phyloP scores from a whole-genome alignment of 177 flowering plant species.

The Tripterygium wilfordii region DNA sequence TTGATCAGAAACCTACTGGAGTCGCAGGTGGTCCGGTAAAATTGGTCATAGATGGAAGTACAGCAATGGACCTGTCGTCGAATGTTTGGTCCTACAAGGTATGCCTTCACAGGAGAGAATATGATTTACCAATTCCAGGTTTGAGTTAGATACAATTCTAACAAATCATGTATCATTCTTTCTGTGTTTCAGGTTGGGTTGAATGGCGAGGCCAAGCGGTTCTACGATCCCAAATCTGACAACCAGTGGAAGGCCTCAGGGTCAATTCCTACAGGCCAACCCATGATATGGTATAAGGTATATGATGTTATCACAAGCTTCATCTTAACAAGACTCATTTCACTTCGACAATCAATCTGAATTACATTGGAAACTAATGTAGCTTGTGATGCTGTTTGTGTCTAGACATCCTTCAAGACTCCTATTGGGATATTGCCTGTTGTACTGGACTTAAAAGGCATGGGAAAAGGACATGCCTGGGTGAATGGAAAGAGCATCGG shows the following conservation, averaged over 20 bases:
- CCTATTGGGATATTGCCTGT: constrained; percentile 43
- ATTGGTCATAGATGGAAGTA: background rate
- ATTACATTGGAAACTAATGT: background rate
- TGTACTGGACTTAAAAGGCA: constrained; percentile 30
- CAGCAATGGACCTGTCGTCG: background rate
- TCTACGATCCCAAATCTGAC: background rate
- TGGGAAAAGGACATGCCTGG: constrained; percentile 51
- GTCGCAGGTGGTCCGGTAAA: background rate
- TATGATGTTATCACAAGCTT: background rate
- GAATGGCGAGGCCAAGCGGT: constrained; percentile 1
- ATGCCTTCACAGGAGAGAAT: too few relatives aligned
- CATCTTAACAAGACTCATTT: too few relatives aligned
- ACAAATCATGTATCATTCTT: too few relatives aligned
- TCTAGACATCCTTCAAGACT: constrained; percentile 37
- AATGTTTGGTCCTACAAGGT: background rate
- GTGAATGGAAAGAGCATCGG: constrained; percentile 46
- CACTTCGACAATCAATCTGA: too few relatives aligned
- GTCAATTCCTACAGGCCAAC: background rate
- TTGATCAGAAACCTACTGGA: background rate
- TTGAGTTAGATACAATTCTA: too few relatives aligned
- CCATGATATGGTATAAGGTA: constrained; percentile 22
- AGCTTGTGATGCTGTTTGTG: too few relatives aligned
- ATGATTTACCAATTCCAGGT: too few relatives aligned
- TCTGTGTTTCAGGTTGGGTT: constrained; percentile 12
- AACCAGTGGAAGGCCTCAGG: background rate